Base-by-base conservation (phyloP, 768 basidiomycete species). In the Suillus discolor region DNA sequence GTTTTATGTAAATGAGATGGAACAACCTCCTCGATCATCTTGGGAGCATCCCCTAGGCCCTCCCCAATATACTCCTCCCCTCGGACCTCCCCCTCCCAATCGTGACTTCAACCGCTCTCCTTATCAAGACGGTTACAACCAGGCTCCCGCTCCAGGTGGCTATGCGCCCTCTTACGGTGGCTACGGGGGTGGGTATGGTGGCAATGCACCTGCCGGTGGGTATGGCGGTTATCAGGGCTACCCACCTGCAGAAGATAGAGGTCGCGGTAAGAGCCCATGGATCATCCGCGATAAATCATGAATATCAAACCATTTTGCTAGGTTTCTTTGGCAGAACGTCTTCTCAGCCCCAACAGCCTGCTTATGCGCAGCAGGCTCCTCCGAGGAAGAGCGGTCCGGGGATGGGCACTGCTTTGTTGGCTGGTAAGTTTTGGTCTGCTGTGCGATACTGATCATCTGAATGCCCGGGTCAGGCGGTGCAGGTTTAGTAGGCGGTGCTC, bases 1-100 rank as follows among this genome's bases (percentile, higher is more conserved):
- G 91, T 93, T 86, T 80, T 93, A 93, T 68, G 89, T 93, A 54
- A 87, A 93, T 70, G 90, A 89, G 0, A 74, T 71, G 31, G 82
- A 84, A 54, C 77, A 81, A 20, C 91, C 91, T 5, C 88, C 90
- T 0, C 81, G 83, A 23, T 86, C 89, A 44, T 84, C 82, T 16
- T 93, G 92, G 92, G 80, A 78, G 0, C 92, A 92, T 69, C 92
- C 92, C 0, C 75, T 83, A n/a, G 89, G 87, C 4, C 82, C 81
- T 8, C 62, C 64, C 1, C 71, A 75, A 28, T 84, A 69, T 62
- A 73, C 67, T 2, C 71, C 81, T 16, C 80, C 83, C 0, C 51
- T 68, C 0, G 81, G 82, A 23, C 79, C 85, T 11, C 88, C 89
- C 0, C 83, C 86, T 1, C 76, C 77, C 28, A 76, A 77, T 69